Evolutionary conservation across 169 alveolate species (phyloP).

Genomic region (Plasmodium relictum): DNA sequence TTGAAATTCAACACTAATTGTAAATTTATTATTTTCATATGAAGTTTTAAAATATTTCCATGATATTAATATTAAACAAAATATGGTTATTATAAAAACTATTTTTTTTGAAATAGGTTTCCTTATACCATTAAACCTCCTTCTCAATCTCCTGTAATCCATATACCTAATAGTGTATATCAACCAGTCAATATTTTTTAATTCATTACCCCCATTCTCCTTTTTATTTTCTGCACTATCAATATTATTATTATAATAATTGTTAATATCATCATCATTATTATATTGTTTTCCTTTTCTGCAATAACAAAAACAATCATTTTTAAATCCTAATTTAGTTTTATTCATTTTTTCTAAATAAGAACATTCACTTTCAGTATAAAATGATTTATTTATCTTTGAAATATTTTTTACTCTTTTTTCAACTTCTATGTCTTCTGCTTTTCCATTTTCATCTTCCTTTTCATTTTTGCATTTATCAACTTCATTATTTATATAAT

Average conservation of each 20-base stretch:
- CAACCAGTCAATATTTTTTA: constrained; percentile 74
- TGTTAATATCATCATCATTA: neutral
- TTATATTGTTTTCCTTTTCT: constrained; percentile 13
- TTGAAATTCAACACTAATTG: constrained; percentile 41
- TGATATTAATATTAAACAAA: constrained; percentile 83
- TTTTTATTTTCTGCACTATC: neutral
- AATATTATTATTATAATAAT: neutral
- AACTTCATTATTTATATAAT: neutral
- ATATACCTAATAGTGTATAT: constrained; percentile 81
- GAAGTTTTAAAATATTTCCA: constrained; percentile 53
- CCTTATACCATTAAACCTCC: constrained; percentile 88
- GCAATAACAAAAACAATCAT: constrained; percentile 34
- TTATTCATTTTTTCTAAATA: constrained; percentile 30
- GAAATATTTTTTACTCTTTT: too few relatives aligned
- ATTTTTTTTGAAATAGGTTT: constrained; percentile 86
- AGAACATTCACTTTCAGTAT: constrained; percentile 30
- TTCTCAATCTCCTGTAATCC: constrained; percentile 87
- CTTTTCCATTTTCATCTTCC: neutral
- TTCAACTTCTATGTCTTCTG: too few relatives aligned
- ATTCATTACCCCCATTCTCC: constrained; percentile 32
- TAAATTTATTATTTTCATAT: constrained; percentile 48
- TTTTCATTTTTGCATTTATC: neutral
- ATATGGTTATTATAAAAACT: constrained; percentile 81
- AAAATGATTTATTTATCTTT: too few relatives aligned
- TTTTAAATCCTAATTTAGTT: constrained; percentile 10